These are phyloP conservation scores for Gnetum montanum DNA, from an alignment of 75 land plant species.

Conservation along the genomic window DNA sequence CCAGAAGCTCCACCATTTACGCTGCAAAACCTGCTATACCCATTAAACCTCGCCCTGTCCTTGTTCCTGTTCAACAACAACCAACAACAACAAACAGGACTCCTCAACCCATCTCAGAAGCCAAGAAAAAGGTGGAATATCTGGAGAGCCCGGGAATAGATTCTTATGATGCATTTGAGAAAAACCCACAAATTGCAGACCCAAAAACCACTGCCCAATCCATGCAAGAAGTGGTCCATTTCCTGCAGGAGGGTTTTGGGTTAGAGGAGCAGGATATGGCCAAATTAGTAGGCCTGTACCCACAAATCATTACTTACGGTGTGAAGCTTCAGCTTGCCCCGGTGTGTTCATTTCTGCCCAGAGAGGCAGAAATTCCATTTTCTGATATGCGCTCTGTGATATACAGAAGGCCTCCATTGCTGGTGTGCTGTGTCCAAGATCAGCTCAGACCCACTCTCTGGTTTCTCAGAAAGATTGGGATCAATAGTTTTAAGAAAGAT, in stretches of 20 bases:
- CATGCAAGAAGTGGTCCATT: conserved; percentile 21
- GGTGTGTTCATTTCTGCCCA: conserved; percentile 44
- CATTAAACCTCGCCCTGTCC: too few relatives aligned
- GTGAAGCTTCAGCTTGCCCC: conserved; percentile 36
- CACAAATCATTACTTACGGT: conserved; percentile 40
- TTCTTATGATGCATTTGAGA: conserved; percentile 14
- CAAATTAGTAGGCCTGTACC: conserved; percentile 47
- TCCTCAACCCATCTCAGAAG: too few relatives aligned
- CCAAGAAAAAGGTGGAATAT: too few relatives aligned
- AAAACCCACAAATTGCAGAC: conserved; percentile 20
- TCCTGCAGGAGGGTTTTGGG: conserved; percentile 24
- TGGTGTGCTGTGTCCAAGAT: conserved; percentile 27
- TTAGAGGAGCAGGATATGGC: conserved; percentile 28
- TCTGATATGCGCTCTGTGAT: conserved; percentile 27
- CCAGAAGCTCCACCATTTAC: too few relatives aligned
- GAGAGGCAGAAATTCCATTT: conserved; percentile 34
- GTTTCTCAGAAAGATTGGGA: conserved; percentile 41
- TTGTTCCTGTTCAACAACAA: too few relatives aligned
- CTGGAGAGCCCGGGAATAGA: conserved; percentile 24
- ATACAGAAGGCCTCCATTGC: conserved; percentile 47
- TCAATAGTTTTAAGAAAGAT: conserved; percentile 19
- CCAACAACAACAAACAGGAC: too few relatives aligned
- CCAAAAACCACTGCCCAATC: conserved; percentile 5
- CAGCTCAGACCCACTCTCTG: conserved; percentile 48
- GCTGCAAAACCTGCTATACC: too few relatives aligned